A percentile compares a stretch with the other conserved stretches of the same genome.
Conservation (phyloP, 352 stramenopile genomes). For the Phytopythium chamaehyphon region DNA sequence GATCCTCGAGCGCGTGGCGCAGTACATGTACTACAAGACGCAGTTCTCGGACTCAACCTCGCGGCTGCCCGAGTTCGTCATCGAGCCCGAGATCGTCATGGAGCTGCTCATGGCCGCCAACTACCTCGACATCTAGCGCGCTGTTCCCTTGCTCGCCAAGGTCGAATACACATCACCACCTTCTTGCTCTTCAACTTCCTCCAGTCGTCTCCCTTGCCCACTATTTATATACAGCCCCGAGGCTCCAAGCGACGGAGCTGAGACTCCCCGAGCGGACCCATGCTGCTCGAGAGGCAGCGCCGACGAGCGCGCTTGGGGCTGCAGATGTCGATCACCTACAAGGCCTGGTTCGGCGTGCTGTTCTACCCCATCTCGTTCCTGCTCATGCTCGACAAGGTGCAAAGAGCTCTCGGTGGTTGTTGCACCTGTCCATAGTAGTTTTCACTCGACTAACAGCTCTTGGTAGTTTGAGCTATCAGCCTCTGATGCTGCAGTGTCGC, state of each 20-base stretch:
- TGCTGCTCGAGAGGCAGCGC: slow-evolving; percentile 32
- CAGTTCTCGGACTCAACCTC: slow-evolving; percentile 93
- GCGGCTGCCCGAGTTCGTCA: slow-evolving; percentile 96
- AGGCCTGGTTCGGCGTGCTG: slow-evolving; percentile 45
- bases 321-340: slow-evolving; percentile 56
- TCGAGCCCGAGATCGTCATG: slow-evolving; percentile 97
- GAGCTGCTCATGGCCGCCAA: slow-evolving; percentile 97
- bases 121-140: slow-evolving; percentile 92
- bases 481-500: slow-evolving; percentile 6
- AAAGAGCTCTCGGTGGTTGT: not conserved
- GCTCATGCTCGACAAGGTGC: slow-evolving; percentile 60
- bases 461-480: slow-evolving; percentile 1
- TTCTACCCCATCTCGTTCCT: slow-evolving; percentile 62
- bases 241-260: not conserved
- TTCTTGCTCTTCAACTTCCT: slow-evolving; percentile 5
- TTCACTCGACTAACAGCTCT: too few species aligned
- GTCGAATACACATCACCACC: slow-evolving; percentile 2
- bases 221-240: slow-evolving; percentile 3
- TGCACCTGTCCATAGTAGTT: not conserved
- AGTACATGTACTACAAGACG: slow-evolving; percentile 99
- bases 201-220: not conserved
- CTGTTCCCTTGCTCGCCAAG: not conserved
- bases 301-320: slow-evolving; percentile 40
- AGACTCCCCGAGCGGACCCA: slow-evolving; percentile 1
- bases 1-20: slow-evolving; percentile 97